These are phyloP conservation scores for Castanea crenata DNA, from an alignment of 306 rosid genomes.

Conservation along the genomic window DNA sequence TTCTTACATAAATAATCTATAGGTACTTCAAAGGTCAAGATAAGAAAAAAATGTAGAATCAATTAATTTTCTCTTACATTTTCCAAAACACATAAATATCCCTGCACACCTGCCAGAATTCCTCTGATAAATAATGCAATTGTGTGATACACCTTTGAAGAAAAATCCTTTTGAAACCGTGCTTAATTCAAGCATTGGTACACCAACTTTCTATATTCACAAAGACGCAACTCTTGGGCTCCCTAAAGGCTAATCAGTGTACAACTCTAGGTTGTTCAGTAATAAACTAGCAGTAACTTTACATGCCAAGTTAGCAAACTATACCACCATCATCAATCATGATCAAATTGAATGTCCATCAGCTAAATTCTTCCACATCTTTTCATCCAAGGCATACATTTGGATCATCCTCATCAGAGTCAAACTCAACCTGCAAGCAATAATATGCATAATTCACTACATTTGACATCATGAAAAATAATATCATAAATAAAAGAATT, in stretches of 20 bases:
- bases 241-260: neutral
- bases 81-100: neutral
- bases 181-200: neutral
- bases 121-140: neutral
- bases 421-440: slow-evolving; percentile 42
- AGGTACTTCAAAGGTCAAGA: neutral
- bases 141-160: neutral
- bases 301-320: slow-evolving; percentile 2
- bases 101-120: neutral
- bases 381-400: slow-evolving; percentile 42
- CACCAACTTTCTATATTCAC: slow-evolving; percentile 1
- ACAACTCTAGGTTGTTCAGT: slow-evolving; percentile 10
- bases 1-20: neutral
- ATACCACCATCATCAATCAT: neutral
- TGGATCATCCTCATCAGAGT: slow-evolving; percentile 49
- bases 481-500: neutral
- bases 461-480: neutral
- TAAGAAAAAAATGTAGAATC: neutral
- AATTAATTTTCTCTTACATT: neutral
- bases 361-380: slow-evolving; percentile 14
- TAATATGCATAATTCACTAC: slow-evolving; percentile 1
- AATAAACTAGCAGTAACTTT: neutral
- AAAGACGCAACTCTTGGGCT: neutral
- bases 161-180: neutral
- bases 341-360: slow-evolving; percentile 6